Conservation (phyloP, 2,329 filamentous ascomycete genomes). For the Coleophoma crateriformis region DNA sequence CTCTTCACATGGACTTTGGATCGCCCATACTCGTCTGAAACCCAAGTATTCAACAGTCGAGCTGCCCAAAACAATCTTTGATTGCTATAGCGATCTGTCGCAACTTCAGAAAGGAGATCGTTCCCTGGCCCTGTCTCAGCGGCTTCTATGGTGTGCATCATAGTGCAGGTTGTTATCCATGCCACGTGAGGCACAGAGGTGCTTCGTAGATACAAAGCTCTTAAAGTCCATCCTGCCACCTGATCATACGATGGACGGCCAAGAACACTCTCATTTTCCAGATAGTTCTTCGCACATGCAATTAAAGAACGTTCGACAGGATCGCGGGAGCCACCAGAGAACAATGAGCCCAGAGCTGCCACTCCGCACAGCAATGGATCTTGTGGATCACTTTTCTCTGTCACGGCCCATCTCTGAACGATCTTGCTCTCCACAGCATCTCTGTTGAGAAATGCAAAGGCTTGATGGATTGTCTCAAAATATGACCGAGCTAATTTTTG, state of each 20-base stretch:
- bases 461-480: background rate
- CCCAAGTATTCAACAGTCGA: background rate
- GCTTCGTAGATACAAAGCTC: background rate
- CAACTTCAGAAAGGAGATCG: background rate
- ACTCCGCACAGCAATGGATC: background rate
- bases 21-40: background rate
- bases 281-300: background rate
- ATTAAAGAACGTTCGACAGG: background rate
- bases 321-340: background rate
- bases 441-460: background rate
- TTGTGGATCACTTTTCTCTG: background rate
- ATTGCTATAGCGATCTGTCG: background rate
- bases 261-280: background rate
- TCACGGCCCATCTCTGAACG: background rate
- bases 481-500: conserved; percentile 4
- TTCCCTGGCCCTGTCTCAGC: background rate
- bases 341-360: background rate
- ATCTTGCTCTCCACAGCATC: background rate
- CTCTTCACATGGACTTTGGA: background rate
- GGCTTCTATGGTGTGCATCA: background rate
- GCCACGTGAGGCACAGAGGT: background rate
- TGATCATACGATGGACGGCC: background rate
- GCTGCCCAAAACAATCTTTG: background rate
- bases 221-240: background rate
- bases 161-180: background rate